A percentile compares a stretch with the other conserved stretches of the same genome.
phyloP scores from a whole-genome alignment of 768 basidiomycete species.

The Boletales sp. region DNA sequence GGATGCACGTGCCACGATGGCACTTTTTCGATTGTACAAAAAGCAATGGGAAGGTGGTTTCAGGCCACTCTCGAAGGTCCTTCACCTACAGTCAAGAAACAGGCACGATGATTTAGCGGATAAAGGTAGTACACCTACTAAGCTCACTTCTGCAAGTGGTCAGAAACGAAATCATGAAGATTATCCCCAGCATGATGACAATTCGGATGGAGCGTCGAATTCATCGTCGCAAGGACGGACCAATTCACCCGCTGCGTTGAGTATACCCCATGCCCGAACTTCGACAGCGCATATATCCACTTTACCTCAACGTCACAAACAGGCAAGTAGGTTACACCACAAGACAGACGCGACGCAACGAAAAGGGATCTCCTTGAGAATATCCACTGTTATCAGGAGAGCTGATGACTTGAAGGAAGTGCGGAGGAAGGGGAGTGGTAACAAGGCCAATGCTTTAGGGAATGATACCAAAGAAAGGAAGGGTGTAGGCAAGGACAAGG shows the following conservation, averaged over 20 bases:
- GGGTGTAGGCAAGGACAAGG: not conserved
- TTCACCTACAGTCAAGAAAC: not conserved
- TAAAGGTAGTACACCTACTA: not conserved
- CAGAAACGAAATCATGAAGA: constrained; percentile 17
- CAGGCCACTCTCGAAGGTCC: constrained; percentile 3
- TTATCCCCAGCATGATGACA: not conserved
- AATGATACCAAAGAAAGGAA: not conserved
- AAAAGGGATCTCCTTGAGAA: constrained; percentile 63
- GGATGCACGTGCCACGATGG: constrained; percentile 95
- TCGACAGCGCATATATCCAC: not conserved
- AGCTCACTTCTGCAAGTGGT: not conserved
- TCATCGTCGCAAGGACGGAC: not conserved
- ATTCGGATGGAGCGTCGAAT: not conserved
- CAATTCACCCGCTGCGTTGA: not conserved
- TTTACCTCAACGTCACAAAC: not conserved
- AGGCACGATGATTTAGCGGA: not conserved
- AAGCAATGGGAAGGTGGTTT: constrained; percentile 72
- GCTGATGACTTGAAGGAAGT: constrained; percentile 9
- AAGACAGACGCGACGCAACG: constrained; percentile 13
- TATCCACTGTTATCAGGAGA: constrained; percentile 47
- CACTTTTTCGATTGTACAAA: constrained; percentile 79
- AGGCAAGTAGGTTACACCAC: not conserved
- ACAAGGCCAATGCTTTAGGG: not conserved
- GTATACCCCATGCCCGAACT: not conserved
- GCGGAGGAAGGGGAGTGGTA: constrained; percentile 1